Percentiles rank a stretch among this genome's conserved stretches.
These are phyloP conservation scores for Trichosanthes truncata DNA, from an alignment of 306 rosid species.

Conservation along the genomic window DNA sequence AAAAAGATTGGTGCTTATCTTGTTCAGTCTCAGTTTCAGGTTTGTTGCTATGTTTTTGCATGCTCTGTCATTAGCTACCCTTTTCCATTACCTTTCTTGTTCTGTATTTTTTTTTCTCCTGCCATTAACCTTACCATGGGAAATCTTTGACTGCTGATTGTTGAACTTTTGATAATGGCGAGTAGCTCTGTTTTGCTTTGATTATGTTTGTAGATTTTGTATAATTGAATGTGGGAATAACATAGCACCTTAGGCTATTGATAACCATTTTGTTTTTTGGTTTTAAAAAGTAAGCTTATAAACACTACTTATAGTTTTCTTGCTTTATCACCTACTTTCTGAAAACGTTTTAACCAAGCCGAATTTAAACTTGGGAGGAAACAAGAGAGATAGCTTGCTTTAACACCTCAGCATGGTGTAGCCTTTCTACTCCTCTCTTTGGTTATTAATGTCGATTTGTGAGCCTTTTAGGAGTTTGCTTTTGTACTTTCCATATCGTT, in stretches of 20 bases:
- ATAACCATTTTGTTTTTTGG: too few relatives aligned
- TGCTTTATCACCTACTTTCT: too few relatives aligned
- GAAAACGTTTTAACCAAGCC: too few relatives aligned
- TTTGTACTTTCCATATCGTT: not conserved
- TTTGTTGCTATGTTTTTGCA: conserved; percentile 11
- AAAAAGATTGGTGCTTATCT: conserved; percentile 76
- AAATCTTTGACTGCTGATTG: not conserved
- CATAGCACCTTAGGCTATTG: not conserved
- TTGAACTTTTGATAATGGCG: not conserved
- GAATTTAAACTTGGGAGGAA: not conserved
- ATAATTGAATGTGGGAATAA: not conserved
- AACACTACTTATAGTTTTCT: too few relatives aligned
- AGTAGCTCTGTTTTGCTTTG: not conserved
- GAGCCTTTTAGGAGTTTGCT: not conserved
- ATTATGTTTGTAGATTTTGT: not conserved
- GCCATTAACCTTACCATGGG: not conserved
- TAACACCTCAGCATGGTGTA: not conserved
- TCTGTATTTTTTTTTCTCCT: not conserved
- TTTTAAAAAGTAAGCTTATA: too few relatives aligned
- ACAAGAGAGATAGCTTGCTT: not conserved
- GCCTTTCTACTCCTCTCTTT: not conserved
- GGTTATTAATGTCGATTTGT: not conserved
- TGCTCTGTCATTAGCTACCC: not conserved
- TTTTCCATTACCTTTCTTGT: not conserved
- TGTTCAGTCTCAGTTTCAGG: conserved; percentile 85